Percentiles rank a stretch among this genome's conserved stretches.
These are phyloP conservation scores for Lactarius evosmus DNA, from an alignment of 768 basidiomycete genomes.

Conservation along the genomic window DNA sequence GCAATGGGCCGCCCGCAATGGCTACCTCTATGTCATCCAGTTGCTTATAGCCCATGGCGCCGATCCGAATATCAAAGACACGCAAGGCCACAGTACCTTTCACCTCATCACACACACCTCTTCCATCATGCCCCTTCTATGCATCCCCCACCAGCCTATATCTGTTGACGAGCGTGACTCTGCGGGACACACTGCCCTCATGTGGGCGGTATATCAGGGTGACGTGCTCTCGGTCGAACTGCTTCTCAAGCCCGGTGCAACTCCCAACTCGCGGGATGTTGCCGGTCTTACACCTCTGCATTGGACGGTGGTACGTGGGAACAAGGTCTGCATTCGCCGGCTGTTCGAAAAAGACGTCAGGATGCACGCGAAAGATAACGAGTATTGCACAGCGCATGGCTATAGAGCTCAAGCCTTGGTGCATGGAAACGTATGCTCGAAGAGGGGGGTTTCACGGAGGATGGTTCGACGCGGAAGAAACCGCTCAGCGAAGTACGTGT, in stretches of 20 bases:
- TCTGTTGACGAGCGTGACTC: conserved; percentile 90
- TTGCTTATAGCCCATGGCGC: too few relatives aligned
- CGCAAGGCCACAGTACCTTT: too few relatives aligned
- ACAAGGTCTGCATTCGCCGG: too few relatives aligned
- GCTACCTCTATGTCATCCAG: conserved; percentile 93
- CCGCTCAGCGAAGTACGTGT: too few relatives aligned
- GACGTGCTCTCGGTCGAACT: conserved; percentile 93
- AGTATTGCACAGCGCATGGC: conserved; percentile 96
- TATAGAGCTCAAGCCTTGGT: conserved; percentile 75
- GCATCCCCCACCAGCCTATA: conserved; percentile 89
- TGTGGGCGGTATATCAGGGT: conserved; percentile 99
- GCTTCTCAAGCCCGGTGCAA: conserved; percentile 82
- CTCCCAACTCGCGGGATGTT: too few relatives aligned
- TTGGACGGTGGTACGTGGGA: too few relatives aligned
- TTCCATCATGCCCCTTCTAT: conserved; percentile 90
- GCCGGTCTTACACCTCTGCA: too few relatives aligned
- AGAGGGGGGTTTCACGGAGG: too few relatives aligned
- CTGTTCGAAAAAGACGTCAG: conserved; percentile 86
- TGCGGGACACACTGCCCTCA: too few relatives aligned
- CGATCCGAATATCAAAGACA: too few relatives aligned
- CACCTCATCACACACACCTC: too few relatives aligned
- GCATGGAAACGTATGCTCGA: conserved; percentile 90
- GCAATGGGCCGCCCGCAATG: conserved; percentile 98
- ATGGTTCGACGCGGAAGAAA: too few relatives aligned
- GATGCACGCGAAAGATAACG: conserved; percentile 73